Evolutionary conservation across 305 asterid species (phyloP).

Genomic region (Lippia alba): DNA sequence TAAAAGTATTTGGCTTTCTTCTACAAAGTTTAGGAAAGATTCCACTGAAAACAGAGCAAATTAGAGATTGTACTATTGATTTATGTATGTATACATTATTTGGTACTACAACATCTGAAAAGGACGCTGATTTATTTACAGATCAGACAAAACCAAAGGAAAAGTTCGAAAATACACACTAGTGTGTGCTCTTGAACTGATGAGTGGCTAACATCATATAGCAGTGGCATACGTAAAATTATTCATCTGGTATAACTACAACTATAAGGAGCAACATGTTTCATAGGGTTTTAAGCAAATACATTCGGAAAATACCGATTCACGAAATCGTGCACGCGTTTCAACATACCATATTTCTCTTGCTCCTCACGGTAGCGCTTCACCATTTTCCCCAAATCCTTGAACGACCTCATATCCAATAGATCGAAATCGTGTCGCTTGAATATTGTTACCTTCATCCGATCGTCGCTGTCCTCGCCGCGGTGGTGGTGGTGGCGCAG

Average conservation of each 20-base stretch:
- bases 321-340: conserved; percentile 65
- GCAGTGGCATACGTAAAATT: background rate
- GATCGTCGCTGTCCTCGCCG: conserved; percentile 31
- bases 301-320: conserved; percentile 40
- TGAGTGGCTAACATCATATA: conserved; percentile 4
- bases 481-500: conserved; percentile 35
- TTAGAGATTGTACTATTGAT: too few relatives aligned
- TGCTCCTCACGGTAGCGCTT: conserved; percentile 35
- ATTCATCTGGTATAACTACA: conserved; percentile 17
- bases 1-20: too few relatives aligned
- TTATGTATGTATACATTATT: too few relatives aligned
- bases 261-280: background rate
- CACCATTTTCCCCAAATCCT: conserved; percentile 37
- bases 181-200: background rate
- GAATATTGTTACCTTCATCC: conserved; percentile 25
- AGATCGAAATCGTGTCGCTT: conserved; percentile 21
- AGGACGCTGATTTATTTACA: conserved; percentile 34
- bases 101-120: conserved; percentile 26
- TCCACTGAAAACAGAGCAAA: background rate
- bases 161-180: background rate
- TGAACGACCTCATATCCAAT: conserved; percentile 29
- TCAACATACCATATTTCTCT: conserved; percentile 43
- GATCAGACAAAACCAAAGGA: conserved; percentile 21
- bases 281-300: too few relatives aligned
- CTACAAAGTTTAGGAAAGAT: too few relatives aligned